Evolutionary conservation across 2,329 filamentous ascomycete genomes (phyloP).

Genomic region (Sclerotinia spermophila): DNA sequence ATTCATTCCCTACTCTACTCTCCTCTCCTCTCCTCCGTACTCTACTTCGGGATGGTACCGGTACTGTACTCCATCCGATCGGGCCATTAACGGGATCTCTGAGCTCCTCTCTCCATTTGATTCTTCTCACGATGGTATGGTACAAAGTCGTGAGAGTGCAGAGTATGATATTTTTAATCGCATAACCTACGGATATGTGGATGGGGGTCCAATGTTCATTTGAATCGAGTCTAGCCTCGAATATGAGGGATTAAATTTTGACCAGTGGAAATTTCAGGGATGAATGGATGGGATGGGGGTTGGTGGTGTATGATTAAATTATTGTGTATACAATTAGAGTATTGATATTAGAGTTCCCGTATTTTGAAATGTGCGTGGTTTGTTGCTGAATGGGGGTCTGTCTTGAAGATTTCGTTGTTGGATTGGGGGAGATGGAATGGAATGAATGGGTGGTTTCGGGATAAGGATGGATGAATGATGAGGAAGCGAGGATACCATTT

Average conservation of each 20-base stretch:
- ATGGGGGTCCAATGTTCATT: background rate
- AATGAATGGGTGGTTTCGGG: background rate
- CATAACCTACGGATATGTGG: too few relatives aligned
- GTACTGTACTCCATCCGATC: background rate
- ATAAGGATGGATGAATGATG: background rate
- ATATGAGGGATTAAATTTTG: constrained; percentile 34
- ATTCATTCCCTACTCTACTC: too few relatives aligned
- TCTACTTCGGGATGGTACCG: background rate
- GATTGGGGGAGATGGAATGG: background rate
- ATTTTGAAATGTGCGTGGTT: background rate
- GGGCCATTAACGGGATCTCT: background rate
- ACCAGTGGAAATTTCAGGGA: constrained; percentile 26
- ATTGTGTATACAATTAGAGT: too few relatives aligned
- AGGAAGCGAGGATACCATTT: too few relatives aligned
- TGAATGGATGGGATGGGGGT: too few relatives aligned
- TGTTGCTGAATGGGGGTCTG: background rate
- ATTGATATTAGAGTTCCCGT: too few relatives aligned
- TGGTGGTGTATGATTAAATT: too few relatives aligned
- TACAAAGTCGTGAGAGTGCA: too few relatives aligned
- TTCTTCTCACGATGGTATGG: too few relatives aligned
- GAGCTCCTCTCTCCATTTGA: too few relatives aligned
- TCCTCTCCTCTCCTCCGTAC: too few relatives aligned
- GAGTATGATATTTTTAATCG: too few relatives aligned
- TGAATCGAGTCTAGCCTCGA: background rate
- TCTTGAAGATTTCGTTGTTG: background rate